These are phyloP conservation scores for Citrus trifoliata DNA, from an alignment of 345 rosid genomes.

Conservation along the genomic window DNA sequence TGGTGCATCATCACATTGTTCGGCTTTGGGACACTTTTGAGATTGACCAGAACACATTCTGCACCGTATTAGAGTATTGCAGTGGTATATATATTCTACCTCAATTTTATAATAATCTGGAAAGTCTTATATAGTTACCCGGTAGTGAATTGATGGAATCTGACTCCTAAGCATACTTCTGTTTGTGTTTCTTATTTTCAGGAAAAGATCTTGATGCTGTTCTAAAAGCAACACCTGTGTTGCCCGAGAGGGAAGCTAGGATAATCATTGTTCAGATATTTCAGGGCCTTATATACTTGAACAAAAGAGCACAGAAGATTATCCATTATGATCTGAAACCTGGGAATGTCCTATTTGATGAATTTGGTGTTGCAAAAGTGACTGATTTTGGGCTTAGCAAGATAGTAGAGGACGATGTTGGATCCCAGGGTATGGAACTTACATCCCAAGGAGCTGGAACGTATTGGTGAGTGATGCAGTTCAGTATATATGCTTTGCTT, in stretches of 20 bases:
- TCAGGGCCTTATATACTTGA: conserved; percentile 93
- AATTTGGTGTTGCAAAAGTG: conserved; percentile 92
- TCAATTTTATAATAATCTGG: conserved; percentile 8
- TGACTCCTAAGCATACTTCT: conserved; percentile 11
- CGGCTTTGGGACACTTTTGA: conserved; percentile 98
- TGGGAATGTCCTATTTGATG: conserved; percentile 97
- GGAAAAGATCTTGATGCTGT: conserved; percentile 99
- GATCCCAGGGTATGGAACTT: conserved; percentile 99
- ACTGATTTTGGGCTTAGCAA: conserved; percentile 99
- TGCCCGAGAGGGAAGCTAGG: conserved; percentile 96
- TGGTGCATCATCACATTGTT: conserved; percentile 97
- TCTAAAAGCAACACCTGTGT: conserved; percentile 86
- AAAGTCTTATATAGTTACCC: neutral
- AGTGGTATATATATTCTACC: conserved; percentile 53
- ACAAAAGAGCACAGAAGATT: conserved; percentile 81
- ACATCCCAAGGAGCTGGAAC: conserved; percentile 99
- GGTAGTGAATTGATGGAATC: neutral
- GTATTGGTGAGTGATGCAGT: conserved; percentile 67
- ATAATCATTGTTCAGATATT: conserved; percentile 90
- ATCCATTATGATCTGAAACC: conserved; percentile 99
- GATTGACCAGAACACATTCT: conserved; percentile 94
- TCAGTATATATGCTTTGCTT: conserved; percentile 7
- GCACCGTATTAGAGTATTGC: conserved; percentile 96
- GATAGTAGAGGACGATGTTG: conserved; percentile 90
- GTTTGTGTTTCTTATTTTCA: conserved; percentile 27